Conservation (phyloP, 2,329 filamentous ascomycete genomes). For the Shiraia sp. region DNA sequence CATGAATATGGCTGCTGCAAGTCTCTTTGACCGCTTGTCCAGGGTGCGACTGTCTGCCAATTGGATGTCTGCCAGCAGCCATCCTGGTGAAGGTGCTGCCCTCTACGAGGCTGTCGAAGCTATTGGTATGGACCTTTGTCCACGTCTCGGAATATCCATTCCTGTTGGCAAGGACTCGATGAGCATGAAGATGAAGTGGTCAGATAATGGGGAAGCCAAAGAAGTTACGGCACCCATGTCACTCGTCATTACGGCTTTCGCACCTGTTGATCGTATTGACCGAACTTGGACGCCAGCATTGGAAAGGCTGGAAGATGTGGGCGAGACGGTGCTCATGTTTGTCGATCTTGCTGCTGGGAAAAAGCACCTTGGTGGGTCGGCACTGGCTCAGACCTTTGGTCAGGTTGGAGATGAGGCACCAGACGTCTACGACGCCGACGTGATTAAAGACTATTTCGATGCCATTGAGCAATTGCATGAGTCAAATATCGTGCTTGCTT, state of each 20-base stretch:
- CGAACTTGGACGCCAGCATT: constrained; percentile 95
- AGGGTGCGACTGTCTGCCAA: constrained; percentile 91
- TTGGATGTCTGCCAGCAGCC: constrained; percentile 98
- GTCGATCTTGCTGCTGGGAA: constrained; percentile 85
- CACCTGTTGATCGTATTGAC: constrained; percentile 76
- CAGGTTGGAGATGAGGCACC: constrained; percentile 84
- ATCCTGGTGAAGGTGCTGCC: constrained; percentile 88
- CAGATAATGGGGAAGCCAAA: constrained; percentile 65
- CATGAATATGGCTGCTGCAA: constrained; percentile 86
- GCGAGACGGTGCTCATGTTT: constrained; percentile 84
- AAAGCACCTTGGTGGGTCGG: constrained; percentile 85
- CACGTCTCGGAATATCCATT: constrained; percentile 86
- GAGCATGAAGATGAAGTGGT: constrained; percentile 98
- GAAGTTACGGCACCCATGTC: constrained; percentile 93
- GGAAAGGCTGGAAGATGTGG: constrained; percentile 80
- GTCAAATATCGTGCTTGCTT: constrained; percentile 77
- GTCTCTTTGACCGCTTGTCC: constrained; percentile 71
- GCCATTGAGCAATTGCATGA: constrained; percentile 73
- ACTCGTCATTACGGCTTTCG: constrained; percentile 88
- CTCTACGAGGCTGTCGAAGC: constrained; percentile 93
- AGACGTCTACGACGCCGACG: constrained; percentile 79
- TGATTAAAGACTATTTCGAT: constrained; percentile 89
- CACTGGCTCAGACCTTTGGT: constrained; percentile 85
- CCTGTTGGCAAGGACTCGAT: constrained; percentile 98
- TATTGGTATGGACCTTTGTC: constrained; percentile 90